phyloP scores from a whole-genome alignment of 2,329 filamentous ascomycete genomes.

The Calonectria pseudoreteaudii region DNA sequence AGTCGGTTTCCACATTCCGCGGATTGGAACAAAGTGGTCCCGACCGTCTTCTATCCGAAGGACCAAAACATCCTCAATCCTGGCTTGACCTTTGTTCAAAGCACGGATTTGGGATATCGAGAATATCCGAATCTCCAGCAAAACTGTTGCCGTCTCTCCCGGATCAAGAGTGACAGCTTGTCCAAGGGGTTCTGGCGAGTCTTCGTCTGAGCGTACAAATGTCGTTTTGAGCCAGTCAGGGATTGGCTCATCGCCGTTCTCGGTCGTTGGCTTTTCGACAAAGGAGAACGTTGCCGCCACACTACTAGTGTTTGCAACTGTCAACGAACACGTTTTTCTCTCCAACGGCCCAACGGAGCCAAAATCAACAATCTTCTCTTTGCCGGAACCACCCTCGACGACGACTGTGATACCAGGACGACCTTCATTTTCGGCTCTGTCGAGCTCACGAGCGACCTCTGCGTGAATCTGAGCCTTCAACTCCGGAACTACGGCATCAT shows the following conservation, averaged over 20 bases:
- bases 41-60: slow-evolving; percentile 85
- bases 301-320: slow-evolving; percentile 91
- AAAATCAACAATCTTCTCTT: slow-evolving; percentile 76
- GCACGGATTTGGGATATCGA: slow-evolving; percentile 72
- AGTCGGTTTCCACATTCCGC: slow-evolving; percentile 82
- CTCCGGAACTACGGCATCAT: slow-evolving; percentile 87
- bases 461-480: slow-evolving; percentile 86
- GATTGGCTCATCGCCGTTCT: slow-evolving; percentile 53
- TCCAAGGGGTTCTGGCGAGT: slow-evolving; percentile 48
- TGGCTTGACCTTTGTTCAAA: slow-evolving; percentile 75
- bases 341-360: slow-evolving; percentile 79
- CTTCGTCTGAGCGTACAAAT: slow-evolving; percentile 63
- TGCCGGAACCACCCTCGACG: slow-evolving; percentile 68
- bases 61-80: slow-evolving; percentile 88
- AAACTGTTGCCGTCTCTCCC: slow-evolving; percentile 81
- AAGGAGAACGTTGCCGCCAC: slow-evolving; percentile 85
- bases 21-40: slow-evolving; percentile 91
- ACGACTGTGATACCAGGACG: slow-evolving; percentile 86
- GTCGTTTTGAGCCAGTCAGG: slow-evolving; percentile 78
- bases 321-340: slow-evolving; percentile 75
- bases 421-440: slow-evolving; percentile 91
- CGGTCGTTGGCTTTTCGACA: slow-evolving; percentile 73
- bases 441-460: slow-evolving; percentile 88
- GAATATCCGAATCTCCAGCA: slow-evolving; percentile 75
- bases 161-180: slow-evolving; percentile 78